phyloP scores from a whole-genome alignment of 495 filamentous ascomycete genomes.

The Aspergillus ellipticus region DNA sequence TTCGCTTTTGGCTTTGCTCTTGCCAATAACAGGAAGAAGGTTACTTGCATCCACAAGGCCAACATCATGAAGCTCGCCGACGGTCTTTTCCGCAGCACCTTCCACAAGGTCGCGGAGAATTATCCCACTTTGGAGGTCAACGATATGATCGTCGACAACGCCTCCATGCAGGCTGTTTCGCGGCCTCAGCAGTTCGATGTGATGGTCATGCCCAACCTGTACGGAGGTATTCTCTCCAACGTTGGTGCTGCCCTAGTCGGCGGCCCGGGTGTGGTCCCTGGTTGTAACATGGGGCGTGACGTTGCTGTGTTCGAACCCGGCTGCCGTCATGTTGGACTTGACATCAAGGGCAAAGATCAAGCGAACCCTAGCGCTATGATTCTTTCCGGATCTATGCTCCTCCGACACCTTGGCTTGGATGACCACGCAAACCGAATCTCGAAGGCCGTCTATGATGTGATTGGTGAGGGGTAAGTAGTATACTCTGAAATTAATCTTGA shows the following conservation, averaged over 20 bases:
- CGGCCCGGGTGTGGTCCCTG: slow-evolving; percentile 93
- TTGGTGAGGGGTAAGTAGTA: slow-evolving; percentile 82
- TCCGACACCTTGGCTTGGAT: slow-evolving; percentile 92
- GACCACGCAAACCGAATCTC: slow-evolving; percentile 98
- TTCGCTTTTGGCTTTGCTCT: slow-evolving; percentile 97
- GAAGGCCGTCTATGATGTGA: slow-evolving; percentile 94
- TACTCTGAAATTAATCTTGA: slow-evolving; percentile 23
- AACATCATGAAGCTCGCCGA: slow-evolving; percentile 99
- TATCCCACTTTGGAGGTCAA: slow-evolving; percentile 91
- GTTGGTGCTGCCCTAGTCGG: slow-evolving; percentile 98
- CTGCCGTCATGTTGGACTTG: slow-evolving; percentile 96
- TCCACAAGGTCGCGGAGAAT: slow-evolving; percentile 86
- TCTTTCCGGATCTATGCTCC: slow-evolving; percentile 90
- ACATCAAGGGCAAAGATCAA: slow-evolving; percentile 99
- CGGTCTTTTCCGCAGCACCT: slow-evolving; percentile 95
- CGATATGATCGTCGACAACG: slow-evolving; percentile 99
- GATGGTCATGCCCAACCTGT: slow-evolving; percentile 99
- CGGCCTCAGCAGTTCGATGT: slow-evolving; percentile 97
- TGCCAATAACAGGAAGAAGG: slow-evolving; percentile 97
- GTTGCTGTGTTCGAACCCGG: slow-evolving; percentile 98
- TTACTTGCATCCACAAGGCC: slow-evolving; percentile 99
- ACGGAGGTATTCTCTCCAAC: slow-evolving; percentile 98
- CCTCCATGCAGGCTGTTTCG: slow-evolving; percentile 97
- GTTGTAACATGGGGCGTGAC: slow-evolving; percentile 98
- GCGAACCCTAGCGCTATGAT: slow-evolving; percentile 96